phyloP scores from a whole-genome alignment of 2,329 filamentous ascomycete species.

The Neofusicoccum kwambonambiense region DNA sequence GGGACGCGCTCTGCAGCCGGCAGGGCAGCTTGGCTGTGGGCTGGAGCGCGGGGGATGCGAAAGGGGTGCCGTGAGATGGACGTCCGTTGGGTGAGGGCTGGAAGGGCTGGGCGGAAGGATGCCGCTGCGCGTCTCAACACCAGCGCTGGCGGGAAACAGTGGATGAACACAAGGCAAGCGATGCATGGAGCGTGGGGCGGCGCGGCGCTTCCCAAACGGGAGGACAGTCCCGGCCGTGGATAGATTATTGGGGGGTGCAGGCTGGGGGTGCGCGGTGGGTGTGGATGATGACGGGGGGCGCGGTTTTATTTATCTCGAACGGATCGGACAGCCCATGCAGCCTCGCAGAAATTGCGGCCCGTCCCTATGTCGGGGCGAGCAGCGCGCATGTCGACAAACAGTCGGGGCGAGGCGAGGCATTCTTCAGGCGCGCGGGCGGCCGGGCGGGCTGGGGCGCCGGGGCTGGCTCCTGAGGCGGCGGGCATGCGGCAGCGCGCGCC shows the following conservation, averaged over 20 bases:
- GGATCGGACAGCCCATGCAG: constrained; percentile 18
- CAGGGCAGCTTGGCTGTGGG: neutral
- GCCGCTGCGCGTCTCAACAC: constrained; percentile 16
- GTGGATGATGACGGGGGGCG: constrained; percentile 11
- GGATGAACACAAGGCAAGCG: neutral
- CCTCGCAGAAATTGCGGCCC: constrained; percentile 18
- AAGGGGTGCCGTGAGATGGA: constrained; percentile 5
- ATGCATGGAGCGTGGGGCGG: constrained; percentile 1
- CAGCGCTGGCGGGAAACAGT: neutral
- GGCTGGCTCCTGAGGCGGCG: constrained; percentile 8
- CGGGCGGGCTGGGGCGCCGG: constrained; percentile 14
- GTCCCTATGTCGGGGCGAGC: constrained; percentile 14
- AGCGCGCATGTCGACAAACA: constrained; percentile 12
- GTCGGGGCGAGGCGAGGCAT: constrained; percentile 4
- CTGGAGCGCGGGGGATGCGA: neutral
- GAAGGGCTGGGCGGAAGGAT: constrained; percentile 7
- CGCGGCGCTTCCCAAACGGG: constrained; percentile 16
- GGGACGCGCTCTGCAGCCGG: neutral
- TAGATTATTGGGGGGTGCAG: constrained; percentile 9
- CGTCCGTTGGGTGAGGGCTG: neutral
- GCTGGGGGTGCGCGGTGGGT: constrained; percentile 5
- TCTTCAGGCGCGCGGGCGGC: constrained; percentile 7
- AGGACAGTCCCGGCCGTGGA: constrained; percentile 7
- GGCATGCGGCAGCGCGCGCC: constrained; percentile 4
- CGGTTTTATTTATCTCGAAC: constrained; percentile 15